Percentiles rank a stretch among this genome's conserved stretches.
Evolutionary conservation across 257 asterid genomes (phyloP).

Genomic region (Solanum piurae): DNA sequence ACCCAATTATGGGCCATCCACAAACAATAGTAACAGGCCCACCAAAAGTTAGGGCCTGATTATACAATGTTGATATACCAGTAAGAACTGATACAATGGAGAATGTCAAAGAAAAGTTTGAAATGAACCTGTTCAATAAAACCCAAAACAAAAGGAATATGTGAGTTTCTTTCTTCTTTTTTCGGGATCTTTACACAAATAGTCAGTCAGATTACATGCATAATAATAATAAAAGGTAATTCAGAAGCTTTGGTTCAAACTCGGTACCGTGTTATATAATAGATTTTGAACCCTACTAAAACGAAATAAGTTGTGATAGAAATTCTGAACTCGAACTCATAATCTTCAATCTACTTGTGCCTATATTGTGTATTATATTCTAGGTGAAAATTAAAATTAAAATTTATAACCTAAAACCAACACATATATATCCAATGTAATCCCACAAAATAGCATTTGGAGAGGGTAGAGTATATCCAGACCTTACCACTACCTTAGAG

Average conservation of each 20-base stretch:
- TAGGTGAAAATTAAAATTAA: no score
- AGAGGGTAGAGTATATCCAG: no score
- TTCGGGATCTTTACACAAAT: background rate
- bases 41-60: conserved; percentile 21
- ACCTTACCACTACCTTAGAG: background rate
- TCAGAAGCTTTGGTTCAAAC: background rate
- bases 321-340: background rate
- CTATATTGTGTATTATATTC: no score
- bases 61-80: conserved; percentile 33
- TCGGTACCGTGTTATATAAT: no score
- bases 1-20: conserved; percentile 52
- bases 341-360: background rate
- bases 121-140: conserved; percentile 24
- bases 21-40: conserved; percentile 39
- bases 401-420: no score
- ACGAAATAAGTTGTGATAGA: background rate
- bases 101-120: conserved; percentile 44
- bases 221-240: background rate
- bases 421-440: no score
- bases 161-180: background rate
- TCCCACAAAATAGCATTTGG: no score
- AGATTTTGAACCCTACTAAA: background rate
- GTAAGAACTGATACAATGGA: conserved; percentile 36
- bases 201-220: background rate
- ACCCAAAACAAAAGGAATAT: background rate